Evolutionary conservation across 2,329 filamentous ascomycete species (phyloP).

Genomic region (Verticillium tricorpus): DNA sequence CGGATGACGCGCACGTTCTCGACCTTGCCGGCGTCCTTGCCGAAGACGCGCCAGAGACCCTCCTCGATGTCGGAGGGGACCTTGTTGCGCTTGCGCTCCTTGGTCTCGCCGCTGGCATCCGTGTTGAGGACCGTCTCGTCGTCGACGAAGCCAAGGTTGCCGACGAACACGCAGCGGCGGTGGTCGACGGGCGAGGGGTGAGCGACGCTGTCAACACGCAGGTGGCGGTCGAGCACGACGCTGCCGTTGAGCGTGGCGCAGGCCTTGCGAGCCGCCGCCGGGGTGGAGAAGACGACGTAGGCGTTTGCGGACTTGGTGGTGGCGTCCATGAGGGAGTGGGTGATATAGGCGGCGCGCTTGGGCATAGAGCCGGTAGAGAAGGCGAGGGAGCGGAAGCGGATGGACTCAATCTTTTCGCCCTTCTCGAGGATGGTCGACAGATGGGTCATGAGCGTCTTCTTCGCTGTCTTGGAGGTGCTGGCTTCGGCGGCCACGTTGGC

Average conservation of each 20-base stretch:
- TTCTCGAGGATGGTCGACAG: conserved; percentile 68
- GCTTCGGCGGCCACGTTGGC: conserved; percentile 83
- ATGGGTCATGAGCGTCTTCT: conserved; percentile 72
- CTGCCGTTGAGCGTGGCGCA: conserved; percentile 77
- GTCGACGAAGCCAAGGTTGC: conserved; percentile 93
- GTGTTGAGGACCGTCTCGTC: conserved; percentile 72
- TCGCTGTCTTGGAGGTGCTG: conserved; percentile 75
- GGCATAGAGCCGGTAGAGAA: conserved; percentile 74
- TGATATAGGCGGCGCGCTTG: conserved; percentile 92
- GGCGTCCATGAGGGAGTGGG: conserved; percentile 81
- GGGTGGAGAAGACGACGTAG: conserved; percentile 82
- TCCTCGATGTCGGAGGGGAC: conserved; percentile 84
- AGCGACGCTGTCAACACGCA: conserved; percentile 86
- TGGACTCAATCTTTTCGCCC: conserved; percentile 75
- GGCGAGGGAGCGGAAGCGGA: conserved; percentile 91
- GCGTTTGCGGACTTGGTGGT: conserved; percentile 94
- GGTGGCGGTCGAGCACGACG: conserved; percentile 77
- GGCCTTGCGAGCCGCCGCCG: conserved; percentile 70
- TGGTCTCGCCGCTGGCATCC: conserved; percentile 60
- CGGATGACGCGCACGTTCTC: conserved; percentile 92
- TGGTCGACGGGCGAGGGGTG: conserved; percentile 81
- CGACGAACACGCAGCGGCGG: conserved; percentile 89
- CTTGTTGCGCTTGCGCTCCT: conserved; percentile 69
- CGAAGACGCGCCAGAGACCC: conserved; percentile 81
- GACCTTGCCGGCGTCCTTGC: conserved; percentile 68